Evolutionary conservation across 2,329 filamentous ascomycete species (phyloP).

Genomic region (Clonostachys rhizophaga): DNA sequence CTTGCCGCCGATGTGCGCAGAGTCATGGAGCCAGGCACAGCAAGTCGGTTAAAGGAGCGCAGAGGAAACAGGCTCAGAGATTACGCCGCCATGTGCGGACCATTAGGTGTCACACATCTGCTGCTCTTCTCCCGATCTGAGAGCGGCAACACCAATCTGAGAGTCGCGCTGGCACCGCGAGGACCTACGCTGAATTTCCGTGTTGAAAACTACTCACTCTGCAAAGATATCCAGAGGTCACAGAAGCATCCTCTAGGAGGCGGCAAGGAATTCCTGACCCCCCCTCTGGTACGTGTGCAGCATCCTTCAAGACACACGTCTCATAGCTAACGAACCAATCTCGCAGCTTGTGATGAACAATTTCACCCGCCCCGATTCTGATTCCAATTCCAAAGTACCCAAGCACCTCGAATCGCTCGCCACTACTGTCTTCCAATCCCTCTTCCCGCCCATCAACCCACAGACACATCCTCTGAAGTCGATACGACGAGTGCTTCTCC

Average conservation of each 20-base stretch:
- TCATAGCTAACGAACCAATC: slow-evolving; percentile 8
- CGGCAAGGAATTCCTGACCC: slow-evolving; percentile 79
- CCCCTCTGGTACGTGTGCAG: slow-evolving; percentile 62
- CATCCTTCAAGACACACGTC: too few relatives aligned
- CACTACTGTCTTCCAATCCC: slow-evolving; percentile 90
- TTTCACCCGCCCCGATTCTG: slow-evolving; percentile 64
- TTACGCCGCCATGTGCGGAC: slow-evolving; percentile 93
- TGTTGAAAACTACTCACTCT: slow-evolving; percentile 90
- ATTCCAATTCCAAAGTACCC: slow-evolving; percentile 67
- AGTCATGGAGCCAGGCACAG: slow-evolving; percentile 96
- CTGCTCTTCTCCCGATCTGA: slow-evolving; percentile 89
- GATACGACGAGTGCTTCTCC: slow-evolving; percentile 85
- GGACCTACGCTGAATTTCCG: slow-evolving; percentile 93
- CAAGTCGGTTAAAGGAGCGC: slow-evolving; percentile 82
- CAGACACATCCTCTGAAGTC: slow-evolving; percentile 84
- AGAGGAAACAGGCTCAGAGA: slow-evolving; percentile 84
- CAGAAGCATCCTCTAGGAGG: slow-evolving; percentile 78
- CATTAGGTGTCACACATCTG: slow-evolving; percentile 87
- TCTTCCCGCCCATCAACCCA: slow-evolving; percentile 94
- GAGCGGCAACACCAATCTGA: slow-evolving; percentile 86
- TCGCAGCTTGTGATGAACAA: slow-evolving; percentile 93
- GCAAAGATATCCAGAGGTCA: slow-evolving; percentile 81
- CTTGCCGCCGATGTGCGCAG: slow-evolving; percentile 84
- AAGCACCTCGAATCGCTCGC: slow-evolving; percentile 91
- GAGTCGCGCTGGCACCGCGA: slow-evolving; percentile 80